Percentiles rank a stretch among this genome's conserved stretches.
Conservation (phyloP, 2,329 filamentous ascomycete species). For the Raffaelea deltoideospora region DNA sequence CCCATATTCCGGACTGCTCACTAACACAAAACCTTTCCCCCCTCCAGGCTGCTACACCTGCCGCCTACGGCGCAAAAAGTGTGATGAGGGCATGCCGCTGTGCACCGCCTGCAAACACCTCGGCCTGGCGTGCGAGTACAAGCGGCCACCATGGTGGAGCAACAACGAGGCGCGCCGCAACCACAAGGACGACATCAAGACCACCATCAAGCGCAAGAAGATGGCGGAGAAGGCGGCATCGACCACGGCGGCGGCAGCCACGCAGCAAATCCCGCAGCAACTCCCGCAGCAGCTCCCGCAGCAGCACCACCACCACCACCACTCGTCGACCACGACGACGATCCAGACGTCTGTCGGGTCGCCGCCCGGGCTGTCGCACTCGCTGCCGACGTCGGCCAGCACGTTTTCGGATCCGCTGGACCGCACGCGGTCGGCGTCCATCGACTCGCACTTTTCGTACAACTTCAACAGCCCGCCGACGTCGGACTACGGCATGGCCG, state of each 20-base stretch:
- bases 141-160: conserved; percentile 93
- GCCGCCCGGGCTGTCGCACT: conserved; percentile 67
- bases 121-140: conserved; percentile 85
- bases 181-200: conserved; percentile 93
- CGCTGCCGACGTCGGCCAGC: conserved; percentile 65
- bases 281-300: neutral
- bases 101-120: conserved; percentile 58
- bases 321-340: conserved; percentile 14
- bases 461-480: conserved; percentile 48
- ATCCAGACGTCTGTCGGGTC: conserved; percentile 45
- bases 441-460: conserved; percentile 64
- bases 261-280: conserved; percentile 12
- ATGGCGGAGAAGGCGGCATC: conserved; percentile 64
- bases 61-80: conserved; percentile 53
- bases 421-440: conserved; percentile 59
- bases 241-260: neutral
- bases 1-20: conserved; percentile 1
- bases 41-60: conserved; percentile 50
- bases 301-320: conserved; percentile 1
- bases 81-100: conserved; percentile 46
- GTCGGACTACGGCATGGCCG: conserved; percentile 31
- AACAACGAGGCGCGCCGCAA: conserved; percentile 73
- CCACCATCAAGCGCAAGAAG: conserved; percentile 95
- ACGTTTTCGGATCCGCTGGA: conserved; percentile 62
- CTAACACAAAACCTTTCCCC: neutral